Conservation (phyloP, 352 stramenopile species). For the Sclerospora graminicola region DNA sequence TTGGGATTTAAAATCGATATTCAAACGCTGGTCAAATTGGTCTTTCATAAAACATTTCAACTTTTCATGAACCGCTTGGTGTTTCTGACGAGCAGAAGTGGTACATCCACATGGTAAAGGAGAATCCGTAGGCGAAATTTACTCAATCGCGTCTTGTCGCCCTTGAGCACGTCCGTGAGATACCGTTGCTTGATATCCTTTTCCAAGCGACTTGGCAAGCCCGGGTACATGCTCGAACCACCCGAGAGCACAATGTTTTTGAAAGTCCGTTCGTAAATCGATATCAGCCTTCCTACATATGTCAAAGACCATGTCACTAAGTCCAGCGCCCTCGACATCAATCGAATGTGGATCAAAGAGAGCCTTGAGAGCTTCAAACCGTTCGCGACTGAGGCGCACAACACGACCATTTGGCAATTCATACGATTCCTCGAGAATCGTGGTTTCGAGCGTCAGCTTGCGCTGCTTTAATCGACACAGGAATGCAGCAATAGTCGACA, state of each 20-base stretch:
- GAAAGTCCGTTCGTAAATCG: conserved; percentile 93
- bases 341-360: conserved; percentile 96
- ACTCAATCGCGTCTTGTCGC: conserved; percentile 80
- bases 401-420: conserved; percentile 94
- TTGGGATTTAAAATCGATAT: conserved; percentile 92
- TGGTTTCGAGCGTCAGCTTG: conserved; percentile 85
- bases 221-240: conserved; percentile 94
- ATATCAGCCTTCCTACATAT: conserved; percentile 95
- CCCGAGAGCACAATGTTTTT: conserved; percentile 95
- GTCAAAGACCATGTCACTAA: conserved; percentile 96
- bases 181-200: conserved; percentile 78
- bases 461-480: no score
- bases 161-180: conserved; percentile 78
- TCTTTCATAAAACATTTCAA: conserved; percentile 97
- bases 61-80: conserved; percentile 99
- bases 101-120: conserved; percentile 89
- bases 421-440: conserved; percentile 87
- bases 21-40: conserved; percentile 95
- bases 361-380: conserved; percentile 92
- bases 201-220: conserved; percentile 87
- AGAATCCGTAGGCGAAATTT: conserved; percentile 92
- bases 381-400: conserved; percentile 91
- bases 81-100: conserved; percentile 93
- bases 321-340: conserved; percentile 91
- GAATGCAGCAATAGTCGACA: no score